Conservation (phyloP, 2,329 filamentous ascomycete species). For the Paramyrothecium sp. region DNA sequence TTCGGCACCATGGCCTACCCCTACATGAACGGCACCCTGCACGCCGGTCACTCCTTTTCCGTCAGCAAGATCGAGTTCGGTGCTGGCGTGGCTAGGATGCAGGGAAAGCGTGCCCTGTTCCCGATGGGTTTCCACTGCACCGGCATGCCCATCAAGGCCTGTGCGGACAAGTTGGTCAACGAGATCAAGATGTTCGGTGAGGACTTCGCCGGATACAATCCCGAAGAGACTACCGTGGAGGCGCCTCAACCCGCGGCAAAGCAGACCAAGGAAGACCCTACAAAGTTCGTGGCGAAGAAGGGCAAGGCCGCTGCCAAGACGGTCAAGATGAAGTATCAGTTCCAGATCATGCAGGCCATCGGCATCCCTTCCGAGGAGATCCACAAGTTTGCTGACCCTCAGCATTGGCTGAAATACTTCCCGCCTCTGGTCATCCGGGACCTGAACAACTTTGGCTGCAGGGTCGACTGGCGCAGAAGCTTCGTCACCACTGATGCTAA, state of each 20-base stretch:
- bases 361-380: conserved; percentile 88
- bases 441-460: conserved; percentile 77
- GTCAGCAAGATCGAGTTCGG: conserved; percentile 92
- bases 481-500: conserved; percentile 97
- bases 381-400: conserved; percentile 87
- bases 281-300: conserved; percentile 91
- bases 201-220: conserved; percentile 76
- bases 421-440: conserved; percentile 63
- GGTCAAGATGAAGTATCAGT: conserved; percentile 92
- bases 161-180: conserved; percentile 88
- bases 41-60: conserved; percentile 91
- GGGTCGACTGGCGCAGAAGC: conserved; percentile 90
- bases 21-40: conserved; percentile 85
- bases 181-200: conserved; percentile 88
- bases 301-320: conserved; percentile 88
- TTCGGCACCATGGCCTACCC: conserved; percentile 60
- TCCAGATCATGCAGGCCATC: conserved; percentile 90
- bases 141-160: conserved; percentile 97
- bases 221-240: conserved; percentile 54
- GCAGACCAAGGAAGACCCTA: conserved; percentile 75
- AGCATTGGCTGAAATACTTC: conserved; percentile 90
- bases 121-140: conserved; percentile 92
- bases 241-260: conserved; percentile 56
- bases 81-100: conserved; percentile 82
- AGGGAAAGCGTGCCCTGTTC: conserved; percentile 83